A percentile compares a stretch with the other conserved stretches of the same genome.
Evolutionary conservation across 1,284 basidiomycete genomes (phyloP).

Genomic region (Pterula multifida): DNA sequence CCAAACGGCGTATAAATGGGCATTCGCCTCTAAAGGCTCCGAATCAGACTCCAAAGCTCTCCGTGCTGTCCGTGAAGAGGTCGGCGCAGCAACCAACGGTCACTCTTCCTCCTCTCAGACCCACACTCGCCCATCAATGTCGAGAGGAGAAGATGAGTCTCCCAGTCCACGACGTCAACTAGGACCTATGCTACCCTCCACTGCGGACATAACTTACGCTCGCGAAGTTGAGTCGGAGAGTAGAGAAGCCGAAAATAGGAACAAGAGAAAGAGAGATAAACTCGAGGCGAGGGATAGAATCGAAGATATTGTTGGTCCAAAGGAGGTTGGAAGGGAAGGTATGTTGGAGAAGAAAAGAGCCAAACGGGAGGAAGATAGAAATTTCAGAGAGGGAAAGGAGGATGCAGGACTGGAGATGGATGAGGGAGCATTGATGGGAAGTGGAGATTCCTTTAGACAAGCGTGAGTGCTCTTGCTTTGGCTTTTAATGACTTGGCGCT

Average conservation of each 20-base stretch:
- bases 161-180: slow-evolving; percentile 27
- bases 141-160: slow-evolving; percentile 14
- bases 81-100: slow-evolving; percentile 46
- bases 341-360: slow-evolving; percentile 68
- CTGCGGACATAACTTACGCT: slow-evolving; percentile 50
- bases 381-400: slow-evolving; percentile 49
- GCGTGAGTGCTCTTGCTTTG: slow-evolving; percentile 31
- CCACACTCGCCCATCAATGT: slow-evolving; percentile 8
- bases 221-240: slow-evolving; percentile 44
- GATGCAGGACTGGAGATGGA: slow-evolving; percentile 62
- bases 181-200: slow-evolving; percentile 56
- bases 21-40: slow-evolving; percentile 34
- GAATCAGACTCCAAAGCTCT: slow-evolving; percentile 40
- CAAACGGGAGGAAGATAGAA: slow-evolving; percentile 46
- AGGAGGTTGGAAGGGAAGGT: slow-evolving; percentile 57
- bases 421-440: slow-evolving; percentile 59
- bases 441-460: slow-evolving; percentile 60
- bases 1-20: slow-evolving; percentile 44
- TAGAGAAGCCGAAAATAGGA: slow-evolving; percentile 33
- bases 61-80: slow-evolving; percentile 41
- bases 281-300: slow-evolving; percentile 53
- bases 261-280: slow-evolving; percentile 52
- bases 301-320: slow-evolving; percentile 65
- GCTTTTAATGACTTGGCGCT: slow-evolving; percentile 7
- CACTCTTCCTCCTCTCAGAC: slow-evolving; percentile 13